Base-by-base conservation (phyloP, 176 grass and related monocot genomes). In the Dendrocalamus sinicus region DNA sequence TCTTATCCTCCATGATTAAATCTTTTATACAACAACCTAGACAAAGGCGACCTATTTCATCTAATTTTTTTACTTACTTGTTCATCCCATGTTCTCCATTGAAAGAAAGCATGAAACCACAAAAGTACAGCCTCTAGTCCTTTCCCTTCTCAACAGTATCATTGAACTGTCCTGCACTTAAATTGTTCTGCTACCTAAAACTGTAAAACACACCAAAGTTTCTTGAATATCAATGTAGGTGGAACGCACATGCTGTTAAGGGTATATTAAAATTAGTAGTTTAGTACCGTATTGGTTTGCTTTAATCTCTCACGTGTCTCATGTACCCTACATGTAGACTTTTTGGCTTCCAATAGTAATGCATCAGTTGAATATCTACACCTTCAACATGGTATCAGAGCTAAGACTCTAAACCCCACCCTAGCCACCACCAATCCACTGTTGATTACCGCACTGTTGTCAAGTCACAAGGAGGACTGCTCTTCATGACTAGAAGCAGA, bases 171-270 rank as follows among this genome's bases (percentile, higher is more conserved):
- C 47, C 8, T 73, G 7, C 13, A 51, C 43, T 40, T 47, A 50
- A 75, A 40, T 60, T 52, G 70, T 17, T 83, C 69, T 83, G 68
- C 52, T 62, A 72, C 37, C 55, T 60, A 72, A 6, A 45, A 72
- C 17, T 72, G 41, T 50, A 35, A 60, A 60, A 28, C 69, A 62
- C 67, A 30, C 10, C n/a, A 46, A 73, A 50, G 23, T 22, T 22
- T 62, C 59, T 62, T 26, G 11, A 24, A 62, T 60, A 62, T 26
- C 59, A 24, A 10, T 19, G 26, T 24, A 66, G 48, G 30, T 80
- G 54, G 41, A 62, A 48, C 11, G 0, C 26, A n/a, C 54, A 62
- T 35, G 41, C 4, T 74, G 30, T 51, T 83, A 74, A 62, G 28
- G 19, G 3, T 48, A 83, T 46, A 72, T 28, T 71, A 70, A 22